Base-by-base conservation (phyloP, 148 eudicot genomes). In the Fallopia convolvulus region DNA sequence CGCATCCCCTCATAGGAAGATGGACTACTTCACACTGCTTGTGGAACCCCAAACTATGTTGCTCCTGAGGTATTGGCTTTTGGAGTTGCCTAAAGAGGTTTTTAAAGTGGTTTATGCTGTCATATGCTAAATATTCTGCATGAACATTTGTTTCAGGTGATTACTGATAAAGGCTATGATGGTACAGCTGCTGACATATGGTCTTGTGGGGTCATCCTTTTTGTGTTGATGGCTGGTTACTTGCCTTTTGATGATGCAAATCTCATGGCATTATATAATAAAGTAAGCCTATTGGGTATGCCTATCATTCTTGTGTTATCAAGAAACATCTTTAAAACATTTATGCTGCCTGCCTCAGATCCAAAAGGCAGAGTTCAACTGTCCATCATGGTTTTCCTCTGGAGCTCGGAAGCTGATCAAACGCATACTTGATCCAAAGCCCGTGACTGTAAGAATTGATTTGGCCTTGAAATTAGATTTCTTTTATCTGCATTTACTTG, bases 31-130 rank as follows among this genome's bases (percentile, higher is more conserved):
- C 98, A 93, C 77, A 93, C 97, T 56, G 90, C 98, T 39, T 93
- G 98, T 84, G 97, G 98, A 44, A 93, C 98, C 8, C 98, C 98
- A 44, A 93, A 93, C 70, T 93, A 93, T 68, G 94, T 93, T 74
- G 98, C 98, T 65, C 98, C 98, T 12, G 98, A 93, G 98, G 98
- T 93, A 88, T 17, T 55, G 21, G 8, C 44, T 72, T n/a, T 46
- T 78, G 41, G n/a, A 68, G 68, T 61, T 61, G 21, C 42, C 20
- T 36, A 33, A 36, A 15, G 4, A 15, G 17, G 15, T 33, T 33
- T 5, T 36, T 68, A 5, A 6, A 15, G 17, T 68, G 21, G n/a
- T 68, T 17, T 14, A 68, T 33, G 71, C 14, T 20, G 72, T 68
- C 44, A 6, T 68, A 10, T 61, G 70, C 70, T 61, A 6, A 33